Base-by-base conservation (phyloP, 2,329 filamentous ascomycete genomes). In the Trichoderma pleuroti region DNA sequence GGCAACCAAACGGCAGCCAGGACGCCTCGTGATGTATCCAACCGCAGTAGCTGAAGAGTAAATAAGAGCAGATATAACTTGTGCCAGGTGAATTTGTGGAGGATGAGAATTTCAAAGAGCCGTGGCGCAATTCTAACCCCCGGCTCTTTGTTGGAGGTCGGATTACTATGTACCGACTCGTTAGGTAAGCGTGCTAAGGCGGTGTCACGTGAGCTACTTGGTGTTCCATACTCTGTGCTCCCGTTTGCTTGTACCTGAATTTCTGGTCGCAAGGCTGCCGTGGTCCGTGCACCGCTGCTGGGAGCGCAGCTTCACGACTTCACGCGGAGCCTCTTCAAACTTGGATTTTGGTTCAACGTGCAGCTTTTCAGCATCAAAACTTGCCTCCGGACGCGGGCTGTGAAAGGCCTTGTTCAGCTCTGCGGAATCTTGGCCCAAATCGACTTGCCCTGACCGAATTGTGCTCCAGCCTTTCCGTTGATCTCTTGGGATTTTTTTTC, bases 211-310 rank as follows among this genome's bases (percentile, higher is more conserved):
- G 65, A 68, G 34, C 59, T 69, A 65, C 68, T n/a, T 54, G 24
- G 21, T 16, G 26, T 2, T 26, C 32, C 8, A 6, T 70, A 54
- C 28, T n/a, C n/a, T n/a, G n/a, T n/a, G n/a, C n/a, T n/a, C n/a
- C n/a, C n/a, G n/a, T n/a, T n/a, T n/a, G 14, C 59, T 59, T 61
- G 30, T 59, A 59, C 8, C 34, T 30, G 46, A 26, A 24, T 36
- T 28, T n/a, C 26, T 30, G 21, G 24, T 42, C 36, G 64, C 70
- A 64, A 71, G 70, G 65, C 70, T 71, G 65, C 49, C 18, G 21
- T 71, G 70, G 70, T 69, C 70, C 65, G 70, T 71, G 70, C 70
- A 59, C 68, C 32, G 12, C 14, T 56, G 56, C 69, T 69, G 18
- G 10, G 12, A 52, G 52, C 54, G 70, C 70, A 69, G 59, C 70